Evolutionary conservation across 345 rosid species (phyloP).

Genomic region (Moringa oleifera): DNA sequence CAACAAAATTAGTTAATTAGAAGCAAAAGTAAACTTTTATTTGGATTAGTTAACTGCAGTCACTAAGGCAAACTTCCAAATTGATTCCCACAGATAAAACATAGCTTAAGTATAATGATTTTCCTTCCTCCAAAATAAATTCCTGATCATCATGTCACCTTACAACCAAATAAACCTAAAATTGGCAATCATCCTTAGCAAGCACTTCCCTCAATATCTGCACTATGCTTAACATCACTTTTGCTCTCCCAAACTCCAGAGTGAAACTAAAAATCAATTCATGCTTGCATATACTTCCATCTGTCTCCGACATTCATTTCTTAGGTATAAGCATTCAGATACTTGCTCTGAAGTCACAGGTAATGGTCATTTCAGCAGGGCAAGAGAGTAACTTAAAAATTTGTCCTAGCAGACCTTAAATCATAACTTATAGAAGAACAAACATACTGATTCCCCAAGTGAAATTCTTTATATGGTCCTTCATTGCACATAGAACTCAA

Average conservation of each 20-base stretch:
- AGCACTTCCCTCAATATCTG: background rate
- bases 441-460: background rate
- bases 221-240: background rate
- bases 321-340: no score
- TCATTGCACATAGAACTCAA: background rate
- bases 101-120: no score
- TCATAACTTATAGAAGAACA: no score
- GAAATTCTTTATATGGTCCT: background rate
- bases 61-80: no score
- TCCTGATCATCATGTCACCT: background rate
- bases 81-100: no score
- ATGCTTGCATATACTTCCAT: background rate
- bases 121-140: background rate
- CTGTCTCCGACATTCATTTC: background rate
- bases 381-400: background rate
- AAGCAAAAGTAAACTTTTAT: no score
- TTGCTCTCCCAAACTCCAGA: background rate
- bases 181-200: background rate
- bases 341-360: background rate
- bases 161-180: background rate
- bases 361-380: background rate
- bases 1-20: background rate
- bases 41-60: no score
- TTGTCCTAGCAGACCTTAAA: background rate
- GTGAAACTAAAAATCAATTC: no score